Evolutionary conservation across 2,329 filamentous ascomycete genomes (phyloP), one percentile per base, ranked within the genome.

Genomic region (Septoria petroselini): DNA sequence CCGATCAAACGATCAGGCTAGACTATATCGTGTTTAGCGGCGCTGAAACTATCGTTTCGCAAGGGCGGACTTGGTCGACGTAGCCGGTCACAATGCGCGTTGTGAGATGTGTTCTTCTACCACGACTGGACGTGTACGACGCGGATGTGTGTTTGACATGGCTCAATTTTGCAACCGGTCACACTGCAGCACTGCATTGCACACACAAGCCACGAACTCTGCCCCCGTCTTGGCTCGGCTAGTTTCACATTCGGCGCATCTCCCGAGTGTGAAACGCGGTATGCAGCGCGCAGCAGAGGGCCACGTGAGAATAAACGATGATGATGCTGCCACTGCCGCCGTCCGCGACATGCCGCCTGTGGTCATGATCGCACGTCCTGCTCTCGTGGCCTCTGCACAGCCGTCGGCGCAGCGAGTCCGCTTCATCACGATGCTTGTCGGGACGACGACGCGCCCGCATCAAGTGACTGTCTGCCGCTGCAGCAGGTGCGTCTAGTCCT

Each of bases 11-110:
- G 39, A 42, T 29, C 19, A 33, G 35, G 49, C 49, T 52, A 42
- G 42, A 47, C 42, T 39, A 42, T 42, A 52, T 47, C 37, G 43
- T 46, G 25, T 29, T 21, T 33, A 41, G 37, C 48, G 35, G 37
- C 23, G 14, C 31, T 45, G 43, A 41, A 52, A 42, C 42, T 47
- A 47, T 41, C 37, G 48, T 51, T 51, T 51, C 37, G 38, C 34
- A 18, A 37, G 30, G 14, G 21, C 21, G 18, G 18, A 9, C 25
- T 46, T 35, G 43, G 30, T 34, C 38, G 38, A 34, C 7, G 17
- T 15, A 7, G 15, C 18, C 14, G 9, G 34, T 14, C 7, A 37
- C 9, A 18, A 11, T 11, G 14, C 14, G 7, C 27, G 23, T 21
- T 29, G 33, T 19, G 33, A 38, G 37, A n/a, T 27, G 33, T 37